Evolutionary conservation across 2,329 filamentous ascomycete genomes (phyloP), one percentile per base, ranked within the genome.

Genomic region (Pseudocercospora ulei): DNA sequence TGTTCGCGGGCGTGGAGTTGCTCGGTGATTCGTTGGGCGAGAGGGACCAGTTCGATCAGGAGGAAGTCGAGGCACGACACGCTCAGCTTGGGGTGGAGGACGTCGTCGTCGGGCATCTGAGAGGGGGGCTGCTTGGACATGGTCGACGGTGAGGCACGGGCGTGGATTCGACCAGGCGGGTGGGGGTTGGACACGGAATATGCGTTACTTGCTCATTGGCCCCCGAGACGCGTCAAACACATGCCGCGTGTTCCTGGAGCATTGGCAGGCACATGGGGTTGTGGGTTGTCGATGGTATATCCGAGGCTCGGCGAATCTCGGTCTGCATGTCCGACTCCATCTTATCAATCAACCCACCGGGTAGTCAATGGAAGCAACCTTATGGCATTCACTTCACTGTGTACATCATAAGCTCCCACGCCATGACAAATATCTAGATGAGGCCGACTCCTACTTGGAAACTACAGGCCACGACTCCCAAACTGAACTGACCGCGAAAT

Each of bases 11-110:
- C 65, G 42, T 77, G 75, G 3, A 85, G 70, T 56, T 90, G 80
- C 56, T 78, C 75, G 13, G 84, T 79, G 46, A 96, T 72, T 49
- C 90, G 78, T 63, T 92, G 85, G 3, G 88, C 83, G 69, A 96
- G 80, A 24, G 90, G 90, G 9, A 98, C 90, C 39, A 98, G 76
- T 67, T 98, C 90, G 59, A 96, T 96, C 53, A 98, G 75, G 40
- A 98, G 75, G 53, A 98, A 81, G 64, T 98, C 90, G 55, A 98
- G 77, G 60, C 82, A 86, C 31, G 88, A 90, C 41, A 80, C 76
- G 65, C 75, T 80, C 54, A 95, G 41, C 49, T 57, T 58, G 36
- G 58, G 54, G 19, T 46, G 41, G 26, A 48, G 34, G 34, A 55
- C 49, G 42, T 55, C 52, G 41, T 43, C 45, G 27, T 43, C 36